Base-by-base conservation (phyloP, 2,329 filamentous ascomycete genomes). In the Penicillium aurantiogriseum region DNA sequence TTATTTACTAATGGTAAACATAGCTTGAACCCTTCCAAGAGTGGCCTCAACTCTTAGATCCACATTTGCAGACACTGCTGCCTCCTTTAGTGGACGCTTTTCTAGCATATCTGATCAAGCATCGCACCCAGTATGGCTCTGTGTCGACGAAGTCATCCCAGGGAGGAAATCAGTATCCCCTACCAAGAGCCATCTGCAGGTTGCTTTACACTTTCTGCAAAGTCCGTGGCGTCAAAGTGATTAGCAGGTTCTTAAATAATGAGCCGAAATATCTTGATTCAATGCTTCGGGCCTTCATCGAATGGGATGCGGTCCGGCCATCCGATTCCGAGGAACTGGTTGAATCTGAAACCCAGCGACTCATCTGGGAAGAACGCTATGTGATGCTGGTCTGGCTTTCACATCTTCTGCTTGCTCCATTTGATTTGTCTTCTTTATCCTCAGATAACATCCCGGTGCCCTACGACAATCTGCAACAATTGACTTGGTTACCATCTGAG, bases 181-280 rank as follows among this genome's bases (percentile, higher is more conserved):
- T 91, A 0, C 83, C 88, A 25, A 81, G 83, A 59, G 92, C 91
- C 5, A 86, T 96, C 54, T 91, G 88, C 72, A 85, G 83, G 60
- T 80, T 97, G 2, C 75, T 99, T 36, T 97, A 97, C 71, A 88
- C 88, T 0, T 88, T 99, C 59, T 97, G 92, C 81, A 99, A 99
- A 76, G 88, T 97, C 50, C 85, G 94, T 52, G 93, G 94, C 25
- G 88, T 94, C 71, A 97, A 97, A 74, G 88, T 99, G 51, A 88
- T 99, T 65, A 87, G 92, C 51, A 86, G 91, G 42, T 97, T 97
- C 70, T 80, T 99, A 63, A 93, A 90, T 71, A 96, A 94, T 63
- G 94, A 97, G 73, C 88, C 92, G 2, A 88, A 84, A 68, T 88
- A 92, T 68, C 83, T 99, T 15, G 92, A 96, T 71, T 82, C 88